phyloP scores from a whole-genome alignment of 768 basidiomycete genomes.

The Mycena floridula region DNA sequence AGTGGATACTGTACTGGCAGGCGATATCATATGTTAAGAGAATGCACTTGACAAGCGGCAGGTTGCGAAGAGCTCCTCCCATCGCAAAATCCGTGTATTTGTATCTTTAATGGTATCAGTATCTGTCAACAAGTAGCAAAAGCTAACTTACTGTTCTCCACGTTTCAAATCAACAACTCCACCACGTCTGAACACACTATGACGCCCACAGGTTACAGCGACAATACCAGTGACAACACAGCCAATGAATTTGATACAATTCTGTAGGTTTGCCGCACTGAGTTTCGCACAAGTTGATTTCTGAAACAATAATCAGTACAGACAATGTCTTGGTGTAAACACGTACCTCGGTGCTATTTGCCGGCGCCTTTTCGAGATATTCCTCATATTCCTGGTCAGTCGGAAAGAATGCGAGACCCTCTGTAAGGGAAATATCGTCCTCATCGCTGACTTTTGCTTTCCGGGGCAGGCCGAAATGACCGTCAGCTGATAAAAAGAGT shows the following conservation, averaged over 20 bases:
- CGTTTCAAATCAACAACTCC: slow-evolving; percentile 19
- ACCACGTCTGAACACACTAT: slow-evolving; percentile 18
- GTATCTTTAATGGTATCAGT: slow-evolving; percentile 10
- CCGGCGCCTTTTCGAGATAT: slow-evolving; percentile 10
- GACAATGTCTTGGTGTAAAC: background rate
- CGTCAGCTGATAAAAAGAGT: slow-evolving; percentile 4
- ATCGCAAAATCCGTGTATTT: slow-evolving; percentile 18
- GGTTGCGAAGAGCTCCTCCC: background rate
- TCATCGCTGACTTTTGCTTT: slow-evolving; percentile 15
- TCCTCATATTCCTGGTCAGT: slow-evolving; percentile 7
- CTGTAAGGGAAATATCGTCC: slow-evolving; percentile 14
- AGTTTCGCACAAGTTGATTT: slow-evolving; percentile 19
- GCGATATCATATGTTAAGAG: slow-evolving; percentile 19
- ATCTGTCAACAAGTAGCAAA: background rate
- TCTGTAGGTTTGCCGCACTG: slow-evolving; percentile 18
- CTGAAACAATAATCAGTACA: slow-evolving; percentile 7
- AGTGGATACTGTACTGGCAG: slow-evolving; percentile 13
- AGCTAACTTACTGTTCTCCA: slow-evolving; percentile 19
- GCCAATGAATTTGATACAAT: slow-evolving; percentile 20
- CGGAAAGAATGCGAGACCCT: slow-evolving; percentile 20
- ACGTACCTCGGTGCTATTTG: slow-evolving; percentile 2
- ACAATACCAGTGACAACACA: slow-evolving; percentile 20
- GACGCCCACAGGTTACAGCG: slow-evolving; percentile 20
- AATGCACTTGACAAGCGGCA: slow-evolving; percentile 7
- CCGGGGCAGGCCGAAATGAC: slow-evolving; percentile 11